These are phyloP conservation scores for Amaranthus palmeri DNA, from an alignment of 148 eudicot genomes.

Conservation along the genomic window DNA sequence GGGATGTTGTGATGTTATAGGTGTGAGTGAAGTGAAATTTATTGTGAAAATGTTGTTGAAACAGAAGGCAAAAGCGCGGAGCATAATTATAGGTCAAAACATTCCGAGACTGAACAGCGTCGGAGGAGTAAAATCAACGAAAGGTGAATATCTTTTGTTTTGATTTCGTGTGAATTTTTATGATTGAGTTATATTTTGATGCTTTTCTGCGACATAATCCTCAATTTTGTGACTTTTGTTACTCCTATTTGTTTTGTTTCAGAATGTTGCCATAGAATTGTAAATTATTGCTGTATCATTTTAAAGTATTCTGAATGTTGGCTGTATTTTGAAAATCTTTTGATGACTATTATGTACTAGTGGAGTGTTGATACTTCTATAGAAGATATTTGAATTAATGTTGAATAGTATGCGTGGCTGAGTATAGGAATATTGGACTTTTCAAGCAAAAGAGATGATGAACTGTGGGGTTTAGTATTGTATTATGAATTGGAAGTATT, in stretches of 20 bases:
- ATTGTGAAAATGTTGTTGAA: slow-evolving; percentile 18
- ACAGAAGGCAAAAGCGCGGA: slow-evolving; percentile 49
- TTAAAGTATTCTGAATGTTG: background rate
- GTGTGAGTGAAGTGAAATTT: slow-evolving; percentile 2
- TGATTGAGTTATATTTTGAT: background rate
- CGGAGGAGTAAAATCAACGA: slow-evolving; percentile 89
- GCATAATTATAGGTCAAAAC: slow-evolving; percentile 61
- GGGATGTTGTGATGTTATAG: background rate
- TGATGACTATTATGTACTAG: background rate
- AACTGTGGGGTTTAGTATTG: background rate
- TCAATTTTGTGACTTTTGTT: background rate
- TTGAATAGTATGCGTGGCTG: background rate
- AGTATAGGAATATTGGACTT: background rate
- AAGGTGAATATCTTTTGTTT: slow-evolving; percentile 35
- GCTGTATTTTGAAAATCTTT: background rate
- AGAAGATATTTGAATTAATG: background rate
- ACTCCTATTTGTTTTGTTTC: background rate
- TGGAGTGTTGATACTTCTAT: background rate
- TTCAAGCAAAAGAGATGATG: background rate
- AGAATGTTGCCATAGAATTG: too few relatives aligned
- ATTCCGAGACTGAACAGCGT: slow-evolving; percentile 96
- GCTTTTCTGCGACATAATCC: background rate
- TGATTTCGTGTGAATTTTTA: background rate
- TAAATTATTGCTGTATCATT: background rate
- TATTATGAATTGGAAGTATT: background rate